A percentile compares a stretch with the other conserved stretches of the same genome.
These are phyloP conservation scores for Naganishia antarctica DNA, from an alignment of 768 basidiomycete species.

Conservation along the genomic window DNA sequence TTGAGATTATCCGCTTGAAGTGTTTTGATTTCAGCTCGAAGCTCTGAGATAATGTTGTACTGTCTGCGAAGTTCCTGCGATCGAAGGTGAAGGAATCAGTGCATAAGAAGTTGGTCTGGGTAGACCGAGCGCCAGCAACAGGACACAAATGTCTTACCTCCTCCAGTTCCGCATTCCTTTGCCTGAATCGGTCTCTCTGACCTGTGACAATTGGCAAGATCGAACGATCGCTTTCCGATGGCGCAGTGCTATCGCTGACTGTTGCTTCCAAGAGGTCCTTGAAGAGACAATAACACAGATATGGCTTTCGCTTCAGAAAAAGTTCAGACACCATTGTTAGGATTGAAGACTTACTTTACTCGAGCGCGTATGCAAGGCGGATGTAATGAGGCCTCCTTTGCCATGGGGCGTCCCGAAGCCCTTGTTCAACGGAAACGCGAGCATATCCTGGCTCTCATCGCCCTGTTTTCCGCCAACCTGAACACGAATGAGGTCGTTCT, in stretches of 20 bases:
- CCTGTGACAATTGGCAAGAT: constrained; percentile 98
- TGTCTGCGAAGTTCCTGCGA: constrained; percentile 91
- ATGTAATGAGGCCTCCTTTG: not conserved
- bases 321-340: no score
- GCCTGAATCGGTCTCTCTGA: constrained; percentile 94
- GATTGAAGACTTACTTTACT: not conserved
- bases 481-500: constrained; percentile 68
- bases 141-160: constrained; percentile 57
- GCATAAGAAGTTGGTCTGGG: no score
- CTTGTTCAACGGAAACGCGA: not conserved
- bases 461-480: constrained; percentile 9
- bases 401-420: constrained; percentile 1
- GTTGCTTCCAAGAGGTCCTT: not conserved
- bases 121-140: no score
- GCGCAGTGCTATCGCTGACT: not conserved
- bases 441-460: not conserved
- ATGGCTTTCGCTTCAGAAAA: no score
- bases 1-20: constrained; percentile 95
- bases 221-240: constrained; percentile 71
- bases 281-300: no score
- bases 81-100: no score
- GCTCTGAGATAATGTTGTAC: constrained; percentile 86
- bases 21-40: constrained; percentile 84
- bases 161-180: constrained; percentile 93
- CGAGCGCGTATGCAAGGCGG: not conserved